A percentile compares a stretch with the other conserved stretches of the same genome.
phyloP scores from a whole-genome alignment of 2,329 filamentous ascomycete species.

The Diplocarpon mali region DNA sequence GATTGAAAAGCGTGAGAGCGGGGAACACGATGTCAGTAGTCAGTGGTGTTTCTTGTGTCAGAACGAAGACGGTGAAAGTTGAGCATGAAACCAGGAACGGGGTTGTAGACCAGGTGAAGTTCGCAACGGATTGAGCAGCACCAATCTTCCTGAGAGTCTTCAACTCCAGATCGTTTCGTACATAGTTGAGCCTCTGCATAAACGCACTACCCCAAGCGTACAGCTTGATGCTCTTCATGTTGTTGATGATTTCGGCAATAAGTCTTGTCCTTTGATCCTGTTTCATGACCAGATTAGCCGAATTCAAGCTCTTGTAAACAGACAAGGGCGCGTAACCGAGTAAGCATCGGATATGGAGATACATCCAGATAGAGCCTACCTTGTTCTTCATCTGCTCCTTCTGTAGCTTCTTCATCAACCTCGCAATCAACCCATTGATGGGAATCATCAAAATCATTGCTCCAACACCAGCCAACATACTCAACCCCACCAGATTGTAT shows the following conservation, averaged over 20 bases:
- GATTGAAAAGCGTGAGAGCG: conserved; percentile 83
- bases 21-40: conserved; percentile 96
- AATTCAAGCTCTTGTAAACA: background rate
- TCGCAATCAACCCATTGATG: conserved; percentile 82
- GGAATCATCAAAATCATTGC: conserved; percentile 98
- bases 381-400: conserved; percentile 99
- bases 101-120: conserved; percentile 96
- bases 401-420: conserved; percentile 87
- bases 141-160: conserved; percentile 95
- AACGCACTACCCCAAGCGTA: conserved; percentile 97
- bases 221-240: conserved; percentile 99
- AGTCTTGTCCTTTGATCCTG: conserved; percentile 73
- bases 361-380: conserved; percentile 17
- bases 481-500: conserved; percentile 87
- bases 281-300: background rate
- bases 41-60: conserved; percentile 69
- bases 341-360: no score
- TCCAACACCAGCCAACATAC: conserved; percentile 89
- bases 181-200: conserved; percentile 92
- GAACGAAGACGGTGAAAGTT: conserved; percentile 88
- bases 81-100: conserved; percentile 96
- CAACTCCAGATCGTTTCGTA: conserved; percentile 90
- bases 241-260: conserved; percentile 96
- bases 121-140: conserved; percentile 84
- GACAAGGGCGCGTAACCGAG: no score